Percentiles rank a stretch among this genome's conserved stretches.
These are phyloP conservation scores for Fusarium sp. DNA, from an alignment of 2,329 filamentous ascomycete genomes.

Conservation along the genomic window DNA sequence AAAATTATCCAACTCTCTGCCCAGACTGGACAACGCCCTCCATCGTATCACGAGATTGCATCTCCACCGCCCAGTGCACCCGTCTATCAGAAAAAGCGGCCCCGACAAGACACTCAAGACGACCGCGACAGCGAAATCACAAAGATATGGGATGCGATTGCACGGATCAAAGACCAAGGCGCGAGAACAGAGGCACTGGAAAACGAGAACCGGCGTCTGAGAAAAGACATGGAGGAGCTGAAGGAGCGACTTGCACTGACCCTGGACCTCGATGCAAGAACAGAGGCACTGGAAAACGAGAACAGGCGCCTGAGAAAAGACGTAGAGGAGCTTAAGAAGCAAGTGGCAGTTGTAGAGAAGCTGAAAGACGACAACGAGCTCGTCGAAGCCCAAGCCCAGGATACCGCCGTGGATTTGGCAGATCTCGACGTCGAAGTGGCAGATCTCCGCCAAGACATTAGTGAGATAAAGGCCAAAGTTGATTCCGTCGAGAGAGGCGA, in stretches of 20 bases:
- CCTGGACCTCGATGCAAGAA: background rate
- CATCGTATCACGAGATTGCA: background rate
- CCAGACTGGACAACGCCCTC: background rate
- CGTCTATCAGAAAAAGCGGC: background rate
- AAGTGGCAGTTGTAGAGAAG: background rate
- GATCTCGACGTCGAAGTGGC: background rate
- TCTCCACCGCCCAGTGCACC: background rate
- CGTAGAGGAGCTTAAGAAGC: background rate
- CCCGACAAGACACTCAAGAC: background rate
- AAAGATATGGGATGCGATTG: background rate
- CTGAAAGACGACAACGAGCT: background rate
- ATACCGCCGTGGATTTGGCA: background rate
- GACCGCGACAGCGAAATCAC: background rate
- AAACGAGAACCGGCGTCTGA: background rate
- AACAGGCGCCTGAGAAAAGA: background rate
- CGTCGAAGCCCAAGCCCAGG: background rate
- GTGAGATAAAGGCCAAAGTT: background rate
- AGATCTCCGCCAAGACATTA: background rate
- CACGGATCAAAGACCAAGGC: background rate
- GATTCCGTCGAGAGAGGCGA: conserved; percentile 1
- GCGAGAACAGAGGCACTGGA: background rate
- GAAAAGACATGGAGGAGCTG: background rate
- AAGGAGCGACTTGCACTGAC: background rate
- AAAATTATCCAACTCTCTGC: conserved; percentile 10
- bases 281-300: background rate